phyloP scores from a whole-genome alignment of 83 land plant species.

The Thuja plicata region DNA sequence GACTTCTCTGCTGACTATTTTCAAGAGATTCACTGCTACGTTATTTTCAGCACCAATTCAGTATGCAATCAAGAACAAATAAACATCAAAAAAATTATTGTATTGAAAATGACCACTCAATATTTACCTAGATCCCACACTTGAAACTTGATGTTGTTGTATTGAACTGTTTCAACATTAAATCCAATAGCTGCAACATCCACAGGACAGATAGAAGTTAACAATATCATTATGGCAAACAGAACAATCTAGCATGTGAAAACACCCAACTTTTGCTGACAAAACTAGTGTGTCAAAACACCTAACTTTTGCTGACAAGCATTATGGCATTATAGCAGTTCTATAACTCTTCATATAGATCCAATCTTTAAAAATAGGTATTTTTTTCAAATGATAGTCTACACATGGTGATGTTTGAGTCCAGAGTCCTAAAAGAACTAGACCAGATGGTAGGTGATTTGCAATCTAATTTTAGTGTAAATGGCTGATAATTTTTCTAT shows the following conservation, averaged over 20 bases:
- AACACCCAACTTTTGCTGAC: not conserved
- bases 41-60: not conserved
- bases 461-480: not conserved
- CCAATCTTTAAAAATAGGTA: not conserved
- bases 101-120: not conserved
- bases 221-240: not conserved
- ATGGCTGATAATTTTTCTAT: not conserved
- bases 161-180: conserved; percentile 98
- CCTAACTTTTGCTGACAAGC: not conserved
- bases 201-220: conserved; percentile 6
- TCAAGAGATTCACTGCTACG: not conserved
- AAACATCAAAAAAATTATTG: not conserved
- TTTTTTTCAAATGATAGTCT: not conserved
- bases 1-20: not conserved
- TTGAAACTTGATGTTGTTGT: conserved; percentile 98
- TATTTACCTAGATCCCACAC: conserved; percentile 67
- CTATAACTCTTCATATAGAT: not conserved
- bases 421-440: not conserved
- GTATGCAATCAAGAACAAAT: not conserved
- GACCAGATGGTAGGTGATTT: not conserved
- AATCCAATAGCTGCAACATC: conserved; percentile 89
- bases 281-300: not conserved
- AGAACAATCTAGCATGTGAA: not conserved
- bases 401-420: not conserved
- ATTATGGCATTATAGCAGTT: not conserved